phyloP scores from a whole-genome alignment of 2,329 filamentous ascomycete species.

The Arthrinium puccinioides region DNA sequence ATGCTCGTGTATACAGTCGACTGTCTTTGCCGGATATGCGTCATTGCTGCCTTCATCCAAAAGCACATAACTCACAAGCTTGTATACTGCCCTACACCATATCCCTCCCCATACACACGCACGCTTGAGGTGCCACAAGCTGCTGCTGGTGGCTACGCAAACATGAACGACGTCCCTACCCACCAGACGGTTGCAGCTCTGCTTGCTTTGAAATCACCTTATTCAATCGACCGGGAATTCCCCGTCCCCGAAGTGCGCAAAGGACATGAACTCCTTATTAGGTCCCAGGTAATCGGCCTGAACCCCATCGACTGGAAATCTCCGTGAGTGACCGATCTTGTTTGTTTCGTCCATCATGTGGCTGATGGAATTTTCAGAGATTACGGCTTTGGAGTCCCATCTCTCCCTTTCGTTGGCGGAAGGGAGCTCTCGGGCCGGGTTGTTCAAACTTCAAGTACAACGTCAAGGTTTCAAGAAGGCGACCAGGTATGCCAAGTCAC shows the following conservation, averaged over 20 bases:
- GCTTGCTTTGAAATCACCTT: neutral
- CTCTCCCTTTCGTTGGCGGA: slow-evolving; percentile 61
- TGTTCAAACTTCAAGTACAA: slow-evolving; percentile 33
- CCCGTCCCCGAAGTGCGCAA: neutral
- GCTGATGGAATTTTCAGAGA: slow-evolving; percentile 36
- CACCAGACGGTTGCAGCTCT: neutral
- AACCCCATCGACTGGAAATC: slow-evolving; percentile 75
- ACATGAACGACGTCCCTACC: neutral
- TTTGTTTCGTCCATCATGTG: neutral
- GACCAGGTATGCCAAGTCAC: slow-evolving; percentile 35
- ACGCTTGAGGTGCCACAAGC: too few relatives aligned
- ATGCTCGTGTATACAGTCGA: neutral
- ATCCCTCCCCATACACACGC: too few relatives aligned
- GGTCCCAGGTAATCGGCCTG: slow-evolving; percentile 57
- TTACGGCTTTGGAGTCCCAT: slow-evolving; percentile 63
- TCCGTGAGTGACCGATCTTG: slow-evolving; percentile 41
- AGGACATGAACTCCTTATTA: slow-evolving; percentile 25
- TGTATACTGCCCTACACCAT: too few relatives aligned
- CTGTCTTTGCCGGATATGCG: neutral
- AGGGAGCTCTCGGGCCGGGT: slow-evolving; percentile 63
- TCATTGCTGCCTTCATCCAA: neutral
- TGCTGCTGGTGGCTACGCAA: too few relatives aligned
- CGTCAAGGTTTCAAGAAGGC: slow-evolving; percentile 44
- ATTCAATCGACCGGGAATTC: neutral
- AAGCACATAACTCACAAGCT: too few relatives aligned